These are phyloP conservation scores for Phaeosphaeriaceae sp. DNA, from an alignment of 2,329 filamentous ascomycete species.

Conservation along the genomic window DNA sequence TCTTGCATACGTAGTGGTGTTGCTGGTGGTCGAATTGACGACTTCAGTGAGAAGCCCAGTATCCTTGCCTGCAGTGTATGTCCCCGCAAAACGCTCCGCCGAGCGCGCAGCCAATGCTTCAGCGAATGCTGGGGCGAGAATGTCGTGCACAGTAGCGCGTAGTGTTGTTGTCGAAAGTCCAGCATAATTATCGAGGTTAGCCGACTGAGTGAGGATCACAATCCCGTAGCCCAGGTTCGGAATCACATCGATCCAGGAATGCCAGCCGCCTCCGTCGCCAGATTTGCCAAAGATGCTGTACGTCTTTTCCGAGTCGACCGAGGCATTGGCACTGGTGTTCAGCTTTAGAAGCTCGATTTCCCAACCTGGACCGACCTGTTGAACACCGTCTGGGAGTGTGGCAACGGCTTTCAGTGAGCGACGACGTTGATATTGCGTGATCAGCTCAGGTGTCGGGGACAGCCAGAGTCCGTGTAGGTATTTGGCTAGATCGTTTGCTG, in stretches of 20 bases:
- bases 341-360: conserved; percentile 32
- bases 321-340: conserved; percentile 15
- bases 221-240: conserved; percentile 41
- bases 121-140: conserved; percentile 36
- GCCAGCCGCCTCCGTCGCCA: conserved; percentile 42
- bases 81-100: conserved; percentile 27
- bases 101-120: conserved; percentile 22
- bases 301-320: conserved; percentile 18
- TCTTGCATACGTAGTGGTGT: conserved; percentile 26
- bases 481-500: conserved; percentile 35
- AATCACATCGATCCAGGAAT: conserved; percentile 39
- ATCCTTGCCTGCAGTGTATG: conserved; percentile 26
- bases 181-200: conserved; percentile 20
- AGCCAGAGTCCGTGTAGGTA: conserved; percentile 38
- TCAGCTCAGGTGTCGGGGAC: conserved; percentile 24
- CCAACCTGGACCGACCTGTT: conserved; percentile 38
- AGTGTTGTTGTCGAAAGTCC: conserved; percentile 24
- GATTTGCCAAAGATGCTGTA: conserved; percentile 41
- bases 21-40: conserved; percentile 7
- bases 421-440: conserved; percentile 34
- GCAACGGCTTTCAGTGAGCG: conserved; percentile 29
- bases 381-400: conserved; percentile 32
- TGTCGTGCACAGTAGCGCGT: conserved; percentile 25
- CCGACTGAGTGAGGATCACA: conserved; percentile 28
- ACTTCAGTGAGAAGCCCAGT: conserved; percentile 27